Base-by-base conservation (phyloP, 805 yeast species). In the Komagataella phaffii region DNA sequence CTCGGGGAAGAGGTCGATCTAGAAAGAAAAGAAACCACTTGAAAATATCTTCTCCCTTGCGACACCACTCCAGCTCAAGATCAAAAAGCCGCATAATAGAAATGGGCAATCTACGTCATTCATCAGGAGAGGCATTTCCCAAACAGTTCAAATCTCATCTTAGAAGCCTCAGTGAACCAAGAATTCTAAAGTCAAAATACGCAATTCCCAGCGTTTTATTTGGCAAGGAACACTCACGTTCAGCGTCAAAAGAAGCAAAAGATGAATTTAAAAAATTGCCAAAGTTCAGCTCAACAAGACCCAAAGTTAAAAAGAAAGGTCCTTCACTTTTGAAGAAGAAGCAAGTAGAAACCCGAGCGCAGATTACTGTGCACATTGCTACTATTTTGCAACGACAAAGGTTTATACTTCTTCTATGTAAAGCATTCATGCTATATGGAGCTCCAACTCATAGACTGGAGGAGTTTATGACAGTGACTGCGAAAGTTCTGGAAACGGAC, bases 371-470 rank as follows among this genome's bases (percentile, higher is more conserved):
- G 10, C 97, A 91, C 63, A 87, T 90, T 59, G 93, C 96, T 0
- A 95, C 86, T 59, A 78, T 88, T 18, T 69, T 90, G 21, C 95
- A 89, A 62, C 76, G 96, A 53, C 96, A 90, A 62, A 72, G 90
- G 49, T 91, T 91, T 61, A 83, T 91, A 53, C 68, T 90, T 58
- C 75, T 91, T 44, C 74, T 91, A 69, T 90, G 97, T 63, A 79
- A 87, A 48, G 95, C 96, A 0, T 72, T 91, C 51, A 90, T 91
- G 98, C 68, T 86, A 53, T 91, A 80, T 59, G 98, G 98, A 24
- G 98, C 98, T 0, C 98, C 98, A 1, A 89, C 96, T 1, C 97
- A 91, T 64, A 76, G 98, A 61, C 67, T 91, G 50, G 98, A 91
- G 64, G 98, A 91, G 60, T 90, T 89, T 64, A 79, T 91, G 85